Evolutionary conservation across 2,329 filamentous ascomycete species (phyloP).

Genomic region (Penicillium sp.): DNA sequence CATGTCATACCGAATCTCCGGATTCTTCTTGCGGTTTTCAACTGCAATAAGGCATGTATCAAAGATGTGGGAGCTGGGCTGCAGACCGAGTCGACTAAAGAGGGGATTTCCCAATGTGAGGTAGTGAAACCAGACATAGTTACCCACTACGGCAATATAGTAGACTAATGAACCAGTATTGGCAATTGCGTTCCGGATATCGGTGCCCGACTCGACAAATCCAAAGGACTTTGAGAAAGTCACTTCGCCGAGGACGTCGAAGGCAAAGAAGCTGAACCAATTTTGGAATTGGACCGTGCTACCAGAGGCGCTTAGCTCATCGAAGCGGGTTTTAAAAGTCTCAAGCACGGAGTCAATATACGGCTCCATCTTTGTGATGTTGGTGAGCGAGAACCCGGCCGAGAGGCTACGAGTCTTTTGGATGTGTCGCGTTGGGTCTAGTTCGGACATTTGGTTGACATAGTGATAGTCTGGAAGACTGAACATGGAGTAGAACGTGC

Average conservation of each 20-base stretch:
- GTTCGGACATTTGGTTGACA: slow-evolving; percentile 42
- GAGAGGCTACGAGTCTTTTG: slow-evolving; percentile 35
- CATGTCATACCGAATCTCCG: slow-evolving; percentile 35
- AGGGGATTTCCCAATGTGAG: slow-evolving; percentile 40
- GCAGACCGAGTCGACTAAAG: slow-evolving; percentile 35
- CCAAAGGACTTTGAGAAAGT: slow-evolving; percentile 39
- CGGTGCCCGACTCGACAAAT: slow-evolving; percentile 33
- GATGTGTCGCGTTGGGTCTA: slow-evolving; percentile 38
- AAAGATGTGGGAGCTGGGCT: slow-evolving; percentile 40
- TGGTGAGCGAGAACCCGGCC: slow-evolving; percentile 29
- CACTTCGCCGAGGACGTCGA: slow-evolving; percentile 39
- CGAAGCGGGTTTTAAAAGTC: slow-evolving; percentile 27
- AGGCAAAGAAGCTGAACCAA: slow-evolving; percentile 44
- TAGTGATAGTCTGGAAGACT: slow-evolving; percentile 44
- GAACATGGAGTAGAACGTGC: slow-evolving; percentile 37
- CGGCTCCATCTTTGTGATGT: slow-evolving; percentile 30
- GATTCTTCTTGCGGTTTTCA: slow-evolving; percentile 32
- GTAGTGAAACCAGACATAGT: slow-evolving; percentile 38
- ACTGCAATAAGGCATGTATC: slow-evolving; percentile 37
- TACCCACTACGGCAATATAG: slow-evolving; percentile 37
- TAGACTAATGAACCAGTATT: slow-evolving; percentile 29
- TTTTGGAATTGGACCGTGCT: slow-evolving; percentile 38
- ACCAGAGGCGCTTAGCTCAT: slow-evolving; percentile 23
- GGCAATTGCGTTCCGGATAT: slow-evolving; percentile 39
- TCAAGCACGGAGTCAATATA: slow-evolving; percentile 32